Base-by-base conservation (phyloP, 2,329 filamentous ascomycete species). In the Apiospora koreana region DNA sequence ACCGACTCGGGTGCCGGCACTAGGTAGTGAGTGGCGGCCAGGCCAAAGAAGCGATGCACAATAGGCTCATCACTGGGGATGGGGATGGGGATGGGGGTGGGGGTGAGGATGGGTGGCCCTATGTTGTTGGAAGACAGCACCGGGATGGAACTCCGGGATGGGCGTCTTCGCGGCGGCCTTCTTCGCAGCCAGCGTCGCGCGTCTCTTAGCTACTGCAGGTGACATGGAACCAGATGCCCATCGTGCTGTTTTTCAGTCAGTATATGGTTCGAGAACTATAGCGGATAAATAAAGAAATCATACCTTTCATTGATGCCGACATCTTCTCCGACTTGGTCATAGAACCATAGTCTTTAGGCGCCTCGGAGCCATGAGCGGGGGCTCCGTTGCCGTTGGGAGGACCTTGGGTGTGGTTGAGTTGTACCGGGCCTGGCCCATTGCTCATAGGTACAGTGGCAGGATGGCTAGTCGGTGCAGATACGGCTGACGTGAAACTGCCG, bases 301-400 rank as follows among this genome's bases (percentile, higher is more conserved):
- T 82, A 89, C 88, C 87, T 81, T 89, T 89, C 88, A 90, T 90
- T 2, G 87, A 89, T 23, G 84, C 85, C n/a, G 86, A 88, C 88
- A 90, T 90, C 83, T 90, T 90, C 80, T 90, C 88, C 41, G 87
- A 89, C 80, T 90, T 90, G 65, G 87, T 89, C 87, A 90, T 89
- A 58, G 85, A 83, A 45, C 86, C 85, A 75, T 90, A 90, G 68
- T 89, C 86, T 80, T 89, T 89, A 28, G 75, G 23, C 70, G 66
- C 21, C 73, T 78, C 70, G 43, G 46, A 68, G 7, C 31, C 66
- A 16, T 54, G 45, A 16, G 66, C 45, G 46, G 46, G 42, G 25
- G 23, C 68, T 25, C 65, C 69, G 45, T 69, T 73, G 21, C 58
- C 67, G 62, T 70, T 65, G 54, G 50, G 16, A 66, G 65, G 4